Evolutionary conservation across 441 rosid species (phyloP), one percentile per base, ranked within the genome.

Genomic region (Cnidoscolus chayamansa): DNA sequence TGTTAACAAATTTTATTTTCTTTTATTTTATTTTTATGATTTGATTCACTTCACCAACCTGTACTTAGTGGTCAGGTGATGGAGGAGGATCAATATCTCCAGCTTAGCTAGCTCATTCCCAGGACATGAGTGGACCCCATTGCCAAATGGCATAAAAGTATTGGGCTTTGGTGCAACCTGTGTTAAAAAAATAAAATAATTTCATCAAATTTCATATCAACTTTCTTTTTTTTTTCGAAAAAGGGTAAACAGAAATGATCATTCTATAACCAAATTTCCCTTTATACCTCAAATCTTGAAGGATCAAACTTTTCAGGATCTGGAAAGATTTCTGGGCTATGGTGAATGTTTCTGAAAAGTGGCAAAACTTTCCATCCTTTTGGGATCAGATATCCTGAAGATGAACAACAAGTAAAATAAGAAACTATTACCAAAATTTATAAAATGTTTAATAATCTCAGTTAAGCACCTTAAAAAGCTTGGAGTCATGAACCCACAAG

Each of bases 351-450:
- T 83, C 98, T 89, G 80, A 94, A 94, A 68, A 94, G 93, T 12
- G 98, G 98, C 62, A 94, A 72, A 19, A 94, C 97, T 85, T 94
- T 94, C 98, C 98, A 94, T 47, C 98, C 98, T 87, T 90, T 94
- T 2, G 97, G 98, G 61, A 94, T 94, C 17, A 94, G 83, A 68
- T 87, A 94, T 7, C 98, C 98, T 94, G 89, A 32, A 74, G 67
- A 20, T 40, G 45, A 10, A 1, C 0, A 0, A 2, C 1, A 7
- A 16, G 19, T 15, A 59, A 37, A 7, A 10, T 40, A 57, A 30
- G 3, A 60, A 30, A 3, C 10, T 35, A 20, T 15, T 45, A 50
- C 49, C 48, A 63, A 0, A 53, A 53, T 53, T 53, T 4, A 16
- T 12, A 16, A 51, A 6, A 40, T 40, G 45, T 40, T 40, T 40